phyloP scores from a whole-genome alignment of 2,329 filamentous ascomycete species.

The Juglanconis juglandina region DNA sequence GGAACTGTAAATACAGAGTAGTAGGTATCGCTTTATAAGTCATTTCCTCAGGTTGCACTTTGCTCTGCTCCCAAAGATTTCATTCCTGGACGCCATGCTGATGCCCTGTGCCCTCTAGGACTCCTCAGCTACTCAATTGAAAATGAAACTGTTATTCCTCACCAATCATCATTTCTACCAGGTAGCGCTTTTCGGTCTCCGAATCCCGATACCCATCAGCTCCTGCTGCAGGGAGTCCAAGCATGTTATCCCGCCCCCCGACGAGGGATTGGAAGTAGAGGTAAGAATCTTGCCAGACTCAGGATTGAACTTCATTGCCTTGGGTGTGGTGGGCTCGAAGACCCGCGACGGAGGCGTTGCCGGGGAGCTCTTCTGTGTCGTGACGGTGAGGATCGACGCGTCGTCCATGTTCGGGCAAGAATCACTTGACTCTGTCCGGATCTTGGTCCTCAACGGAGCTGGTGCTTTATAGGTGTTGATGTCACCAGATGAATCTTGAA shows the following conservation, averaged over 20 bases:
- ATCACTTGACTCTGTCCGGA: neutral
- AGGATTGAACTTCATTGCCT: constrained; percentile 24
- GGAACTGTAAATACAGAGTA: too few species aligned
- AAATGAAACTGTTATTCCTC: too few species aligned
- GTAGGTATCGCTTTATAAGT: too few species aligned
- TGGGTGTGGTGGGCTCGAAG: constrained; percentile 30
- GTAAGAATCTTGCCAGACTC: constrained; percentile 1
- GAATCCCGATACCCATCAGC: neutral
- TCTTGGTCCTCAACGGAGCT: neutral
- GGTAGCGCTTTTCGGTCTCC: neutral
- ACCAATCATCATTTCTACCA: neutral
- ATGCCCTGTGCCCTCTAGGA: too few species aligned
- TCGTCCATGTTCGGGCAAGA: constrained; percentile 2
- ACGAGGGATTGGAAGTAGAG: neutral
- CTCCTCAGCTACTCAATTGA: too few species aligned
- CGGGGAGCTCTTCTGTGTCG: neutral
- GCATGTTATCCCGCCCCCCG: neutral
- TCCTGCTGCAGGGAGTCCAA: neutral
- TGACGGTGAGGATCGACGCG: neutral
- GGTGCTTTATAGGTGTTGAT: neutral
- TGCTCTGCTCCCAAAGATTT: too few species aligned
- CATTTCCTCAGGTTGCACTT: too few species aligned
- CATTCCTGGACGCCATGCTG: too few species aligned
- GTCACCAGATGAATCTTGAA: neutral
- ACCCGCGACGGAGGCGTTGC: constrained; percentile 18